These are phyloP conservation scores for Calonectria leucothoes DNA, from an alignment of 2,329 filamentous ascomycete species.

Conservation along the genomic window DNA sequence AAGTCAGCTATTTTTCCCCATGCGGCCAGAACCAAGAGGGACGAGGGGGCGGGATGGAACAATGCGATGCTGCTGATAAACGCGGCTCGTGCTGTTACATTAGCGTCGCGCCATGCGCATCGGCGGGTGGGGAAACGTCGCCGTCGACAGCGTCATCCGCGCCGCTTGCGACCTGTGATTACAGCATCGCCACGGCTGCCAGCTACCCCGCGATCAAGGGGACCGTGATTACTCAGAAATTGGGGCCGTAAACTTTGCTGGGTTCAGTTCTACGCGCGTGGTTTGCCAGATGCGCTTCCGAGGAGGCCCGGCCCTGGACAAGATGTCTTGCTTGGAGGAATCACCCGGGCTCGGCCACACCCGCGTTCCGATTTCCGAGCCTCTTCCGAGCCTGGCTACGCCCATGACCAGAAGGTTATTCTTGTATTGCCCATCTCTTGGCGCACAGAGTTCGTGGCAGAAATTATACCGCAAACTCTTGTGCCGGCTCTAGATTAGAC, in stretches of 20 bases:
- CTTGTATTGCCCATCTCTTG: not conserved
- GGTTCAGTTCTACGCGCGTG: not conserved
- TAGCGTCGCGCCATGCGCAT: not conserved
- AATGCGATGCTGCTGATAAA: not conserved
- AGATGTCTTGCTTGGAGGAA: not conserved
- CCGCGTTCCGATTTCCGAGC: not conserved
- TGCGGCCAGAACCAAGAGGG: not conserved
- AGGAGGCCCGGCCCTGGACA: not conserved
- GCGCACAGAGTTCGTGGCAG: not conserved
- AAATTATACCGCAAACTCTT: not conserved
- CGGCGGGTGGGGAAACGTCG: not conserved
- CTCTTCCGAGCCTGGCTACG: not conserved
- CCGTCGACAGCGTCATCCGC: not conserved
- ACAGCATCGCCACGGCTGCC: not conserved
- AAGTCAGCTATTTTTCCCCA: not conserved
- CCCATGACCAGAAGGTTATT: too few relatives aligned
- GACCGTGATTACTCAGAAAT: not conserved
- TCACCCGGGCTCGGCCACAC: not conserved
- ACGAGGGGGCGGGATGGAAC: not conserved
- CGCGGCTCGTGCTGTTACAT: not conserved
- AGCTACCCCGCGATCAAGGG: not conserved
- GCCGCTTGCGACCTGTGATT: not conserved
- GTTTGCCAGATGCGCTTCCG: too few relatives aligned
- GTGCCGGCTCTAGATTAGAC: not conserved
- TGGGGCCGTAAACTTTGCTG: not conserved